Percentiles rank a stretch among this genome's conserved stretches.
phyloP scores from a whole-genome alignment of 2,329 filamentous ascomycete genomes.

The Davidsoniella australis region DNA sequence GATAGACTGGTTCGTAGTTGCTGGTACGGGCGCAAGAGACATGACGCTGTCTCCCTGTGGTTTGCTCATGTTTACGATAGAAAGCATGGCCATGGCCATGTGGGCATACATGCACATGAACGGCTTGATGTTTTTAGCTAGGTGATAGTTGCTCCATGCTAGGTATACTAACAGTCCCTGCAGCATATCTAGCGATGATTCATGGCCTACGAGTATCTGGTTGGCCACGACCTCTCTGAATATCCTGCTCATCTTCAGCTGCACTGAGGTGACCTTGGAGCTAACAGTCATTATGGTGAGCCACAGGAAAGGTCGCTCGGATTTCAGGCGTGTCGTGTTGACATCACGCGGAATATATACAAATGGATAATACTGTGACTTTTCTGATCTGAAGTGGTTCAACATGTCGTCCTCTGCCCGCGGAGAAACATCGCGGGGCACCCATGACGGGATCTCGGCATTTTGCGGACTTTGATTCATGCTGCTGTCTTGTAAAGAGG shows the following conservation, averaged over 20 bases:
- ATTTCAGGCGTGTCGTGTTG: conserved; percentile 16
- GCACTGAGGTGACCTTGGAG: conserved; percentile 15
- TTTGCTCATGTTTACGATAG: conserved; percentile 9
- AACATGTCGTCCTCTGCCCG: conserved; percentile 7
- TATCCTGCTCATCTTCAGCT: conserved; percentile 15
- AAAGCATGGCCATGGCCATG: conserved; percentile 7
- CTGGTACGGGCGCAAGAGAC: background rate
- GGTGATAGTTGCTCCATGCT: conserved; percentile 17
- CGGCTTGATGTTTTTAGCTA: conserved; percentile 3
- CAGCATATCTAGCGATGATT: conserved; percentile 17
- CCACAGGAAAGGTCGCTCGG: conserved; percentile 23
- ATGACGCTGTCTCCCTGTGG: conserved; percentile 6
- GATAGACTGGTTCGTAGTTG: background rate
- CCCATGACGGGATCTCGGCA: conserved; percentile 5
- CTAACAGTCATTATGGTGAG: conserved; percentile 21
- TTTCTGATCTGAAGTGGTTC: conserved; percentile 14
- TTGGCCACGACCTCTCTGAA: conserved; percentile 17
- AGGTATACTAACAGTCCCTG: conserved; percentile 18
- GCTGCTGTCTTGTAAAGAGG: conserved; percentile 2
- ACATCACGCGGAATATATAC: conserved; percentile 15
- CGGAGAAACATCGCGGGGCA: conserved; percentile 2
- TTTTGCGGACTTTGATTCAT: background rate
- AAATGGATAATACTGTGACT: conserved; percentile 18
- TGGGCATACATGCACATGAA: conserved; percentile 8
- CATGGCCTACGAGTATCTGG: conserved; percentile 16